Evolutionary conservation across 2,329 filamentous ascomycete genomes (phyloP).

Genomic region (Emericellopsis cladophorae): DNA sequence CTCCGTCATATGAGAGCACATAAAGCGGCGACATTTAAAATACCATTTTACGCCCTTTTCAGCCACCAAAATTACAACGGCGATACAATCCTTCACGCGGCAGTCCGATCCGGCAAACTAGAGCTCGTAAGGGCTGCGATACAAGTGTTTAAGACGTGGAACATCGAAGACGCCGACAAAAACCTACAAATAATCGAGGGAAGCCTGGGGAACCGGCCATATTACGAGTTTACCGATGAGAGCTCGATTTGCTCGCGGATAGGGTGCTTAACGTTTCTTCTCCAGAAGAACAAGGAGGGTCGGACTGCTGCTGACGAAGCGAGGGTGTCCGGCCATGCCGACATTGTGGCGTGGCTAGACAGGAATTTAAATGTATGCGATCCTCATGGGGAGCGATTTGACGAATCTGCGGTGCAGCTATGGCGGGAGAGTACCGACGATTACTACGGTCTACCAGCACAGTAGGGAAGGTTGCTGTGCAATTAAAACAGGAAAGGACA

Average conservation of each 20-base stretch:
- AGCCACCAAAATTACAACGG: not conserved
- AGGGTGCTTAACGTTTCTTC: not conserved
- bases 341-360: not conserved
- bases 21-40: not conserved
- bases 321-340: not conserved
- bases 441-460: not conserved
- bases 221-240: not conserved
- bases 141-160: not conserved
- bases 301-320: not conserved
- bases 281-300: not conserved
- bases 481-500: too few relatives aligned
- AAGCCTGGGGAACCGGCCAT: not conserved
- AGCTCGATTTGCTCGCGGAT: not conserved
- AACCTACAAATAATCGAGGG: not conserved
- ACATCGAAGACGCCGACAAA: not conserved
- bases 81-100: not conserved
- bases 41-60: not conserved
- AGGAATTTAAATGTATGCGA: not conserved
- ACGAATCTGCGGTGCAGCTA: not conserved
- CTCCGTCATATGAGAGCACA: not conserved
- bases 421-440: not conserved
- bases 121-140: not conserved
- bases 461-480: too few relatives aligned
- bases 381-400: not conserved
- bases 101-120: not conserved